These are phyloP conservation scores for Mrakia hoshinonis DNA, from an alignment of 768 basidiomycete genomes.

Conservation along the genomic window DNA sequence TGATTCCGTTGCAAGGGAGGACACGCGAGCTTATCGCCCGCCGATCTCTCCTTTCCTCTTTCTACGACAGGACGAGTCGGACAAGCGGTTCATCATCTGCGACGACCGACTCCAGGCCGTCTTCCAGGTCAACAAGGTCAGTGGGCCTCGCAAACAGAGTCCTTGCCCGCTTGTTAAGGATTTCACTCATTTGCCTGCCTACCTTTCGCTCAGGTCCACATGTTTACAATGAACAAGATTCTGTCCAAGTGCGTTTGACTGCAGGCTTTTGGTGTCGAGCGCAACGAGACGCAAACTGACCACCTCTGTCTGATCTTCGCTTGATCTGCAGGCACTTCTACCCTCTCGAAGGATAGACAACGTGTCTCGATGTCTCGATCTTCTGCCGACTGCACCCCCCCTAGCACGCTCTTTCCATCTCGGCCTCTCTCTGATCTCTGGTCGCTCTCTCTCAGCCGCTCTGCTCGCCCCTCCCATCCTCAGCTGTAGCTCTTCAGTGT, in stretches of 20 bases:
- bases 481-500: too few species aligned
- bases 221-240: slow-evolving; percentile 23
- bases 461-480: too few species aligned
- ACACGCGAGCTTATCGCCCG: too few species aligned
- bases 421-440: too few species aligned
- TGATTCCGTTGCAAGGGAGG: too few species aligned
- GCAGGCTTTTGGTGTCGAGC: neutral
- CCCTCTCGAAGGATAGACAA: neutral
- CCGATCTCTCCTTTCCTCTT: neutral
- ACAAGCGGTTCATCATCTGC: slow-evolving; percentile 77
- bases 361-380: too few species aligned
- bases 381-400: too few species aligned
- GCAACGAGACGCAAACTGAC: neutral
- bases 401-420: too few species aligned
- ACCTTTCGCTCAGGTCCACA: neutral
- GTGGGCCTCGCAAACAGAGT: slow-evolving; percentile 42
- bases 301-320: neutral
- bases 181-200: too few species aligned
- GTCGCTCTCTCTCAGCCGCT: too few species aligned
- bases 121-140: slow-evolving; percentile 64
- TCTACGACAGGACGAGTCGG: slow-evolving; percentile 61
- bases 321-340: slow-evolving; percentile 1
- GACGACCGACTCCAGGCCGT: slow-evolving; percentile 63
- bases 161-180: too few species aligned
- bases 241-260: neutral